Conservation (phyloP, 2,329 filamentous ascomycete species). For the Colletotrichum sp. region DNA sequence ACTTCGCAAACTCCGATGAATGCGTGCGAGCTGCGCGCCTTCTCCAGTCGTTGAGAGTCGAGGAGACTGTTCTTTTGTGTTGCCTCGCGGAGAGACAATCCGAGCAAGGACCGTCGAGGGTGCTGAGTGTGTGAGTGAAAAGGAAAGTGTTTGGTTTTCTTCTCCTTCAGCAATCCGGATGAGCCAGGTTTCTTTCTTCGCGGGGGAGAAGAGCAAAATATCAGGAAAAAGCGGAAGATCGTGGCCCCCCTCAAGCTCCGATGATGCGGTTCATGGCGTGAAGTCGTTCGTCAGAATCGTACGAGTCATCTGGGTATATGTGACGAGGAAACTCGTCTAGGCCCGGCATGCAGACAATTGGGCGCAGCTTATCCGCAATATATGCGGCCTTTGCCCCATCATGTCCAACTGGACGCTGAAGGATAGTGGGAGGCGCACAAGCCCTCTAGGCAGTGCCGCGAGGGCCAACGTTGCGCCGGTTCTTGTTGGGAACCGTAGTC, state of each 20-base stretch:
- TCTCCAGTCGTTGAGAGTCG: conserved; percentile 20
- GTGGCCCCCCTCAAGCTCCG: conserved; percentile 14
- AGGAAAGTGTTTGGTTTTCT: neutral
- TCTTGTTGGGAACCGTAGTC: conserved; percentile 57
- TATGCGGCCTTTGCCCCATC: conserved; percentile 6
- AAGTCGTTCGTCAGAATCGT: conserved; percentile 22
- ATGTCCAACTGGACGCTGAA: conserved; percentile 13
- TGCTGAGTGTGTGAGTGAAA: neutral
- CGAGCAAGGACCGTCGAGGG: conserved; percentile 14
- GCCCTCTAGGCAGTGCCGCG: conserved; percentile 17
- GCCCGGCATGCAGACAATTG: conserved; percentile 8
- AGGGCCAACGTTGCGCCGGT: conserved; percentile 23
- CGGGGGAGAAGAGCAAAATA: conserved; percentile 4
- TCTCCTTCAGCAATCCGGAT: conserved; percentile 10
- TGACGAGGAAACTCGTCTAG: conserved; percentile 19
- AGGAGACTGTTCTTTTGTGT: conserved; percentile 8
- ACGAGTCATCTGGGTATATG: conserved; percentile 21
- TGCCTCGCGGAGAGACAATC: neutral
- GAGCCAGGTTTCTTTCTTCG: neutral
- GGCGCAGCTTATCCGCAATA: conserved; percentile 14
- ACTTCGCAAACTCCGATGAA: conserved; percentile 23
- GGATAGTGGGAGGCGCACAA: conserved; percentile 4
- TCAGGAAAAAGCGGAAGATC: conserved; percentile 1
- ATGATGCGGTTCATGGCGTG: conserved; percentile 19
- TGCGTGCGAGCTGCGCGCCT: conserved; percentile 20